A percentile compares a stretch with the other conserved stretches of the same genome.
Evolutionary conservation across 176 grass and related monocot genomes (phyloP).

Genomic region (Oryza australiensis): DNA sequence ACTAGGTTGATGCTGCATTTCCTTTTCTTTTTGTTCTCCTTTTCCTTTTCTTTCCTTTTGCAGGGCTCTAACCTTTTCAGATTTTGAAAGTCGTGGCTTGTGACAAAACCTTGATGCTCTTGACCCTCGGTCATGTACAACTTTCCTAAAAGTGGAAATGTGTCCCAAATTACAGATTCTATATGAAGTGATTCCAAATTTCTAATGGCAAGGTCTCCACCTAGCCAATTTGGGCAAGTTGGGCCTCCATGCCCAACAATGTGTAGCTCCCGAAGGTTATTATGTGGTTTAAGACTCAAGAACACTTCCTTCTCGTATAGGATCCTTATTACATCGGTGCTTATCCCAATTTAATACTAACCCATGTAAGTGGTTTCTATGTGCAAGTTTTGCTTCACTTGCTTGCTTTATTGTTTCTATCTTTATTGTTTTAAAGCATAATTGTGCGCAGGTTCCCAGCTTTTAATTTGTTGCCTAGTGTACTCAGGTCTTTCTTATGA

Average conservation of each 20-base stretch:
- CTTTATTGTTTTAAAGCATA: too few relatives aligned
- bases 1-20: too few relatives aligned
- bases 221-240: not conserved
- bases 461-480: not conserved
- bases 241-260: not conserved
- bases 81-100: not conserved
- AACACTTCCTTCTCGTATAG: not conserved
- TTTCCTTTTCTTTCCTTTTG: too few relatives aligned
- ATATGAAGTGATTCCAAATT: not conserved
- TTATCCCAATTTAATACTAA: not conserved
- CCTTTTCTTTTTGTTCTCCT: too few relatives aligned
- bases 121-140: not conserved
- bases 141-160: not conserved
- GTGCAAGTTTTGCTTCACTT: not conserved
- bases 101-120: too few relatives aligned
- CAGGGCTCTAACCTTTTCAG: not conserved
- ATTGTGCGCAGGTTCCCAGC: slow-evolving; percentile 10
- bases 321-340: fast-evolving
- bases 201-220: not conserved
- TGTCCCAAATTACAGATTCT: not conserved
- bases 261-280: not conserved
- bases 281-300: not conserved
- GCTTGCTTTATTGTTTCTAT: not conserved
- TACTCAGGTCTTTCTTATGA: not conserved
- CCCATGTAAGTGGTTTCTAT: not conserved